Percentiles rank a stretch among this genome's conserved stretches.
phyloP scores from a whole-genome alignment of 2,329 filamentous ascomycete genomes.

The Fusarium burgessii region DNA sequence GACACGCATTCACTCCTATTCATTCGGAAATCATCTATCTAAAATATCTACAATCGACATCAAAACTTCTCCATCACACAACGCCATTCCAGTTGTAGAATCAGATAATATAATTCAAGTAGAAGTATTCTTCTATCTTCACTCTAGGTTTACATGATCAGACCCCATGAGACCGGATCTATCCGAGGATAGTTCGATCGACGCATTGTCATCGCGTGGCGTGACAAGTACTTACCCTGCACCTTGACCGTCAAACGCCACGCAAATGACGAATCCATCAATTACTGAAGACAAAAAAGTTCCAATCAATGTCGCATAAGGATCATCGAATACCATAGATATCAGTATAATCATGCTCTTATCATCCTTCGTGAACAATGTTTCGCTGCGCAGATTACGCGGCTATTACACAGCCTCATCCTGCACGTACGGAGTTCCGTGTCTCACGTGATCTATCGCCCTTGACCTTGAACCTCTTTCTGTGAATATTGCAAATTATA shows the following conservation, averaged over 20 bases:
- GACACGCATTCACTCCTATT: too few relatives aligned
- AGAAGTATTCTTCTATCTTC: too few relatives aligned
- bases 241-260: neutral
- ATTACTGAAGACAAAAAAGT: too few relatives aligned
- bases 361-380: neutral
- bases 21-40: too few relatives aligned
- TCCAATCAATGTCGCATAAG: rapidly evolving
- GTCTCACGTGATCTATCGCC: neutral
- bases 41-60: too few relatives aligned
- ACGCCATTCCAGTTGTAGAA: too few relatives aligned
- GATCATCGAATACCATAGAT: rapidly evolving
- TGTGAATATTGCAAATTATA: neutral
- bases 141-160: rapidly evolving
- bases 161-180: neutral
- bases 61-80: too few relatives aligned
- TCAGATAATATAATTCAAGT: too few relatives aligned
- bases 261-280: neutral
- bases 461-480: neutral
- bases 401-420: slow-evolving; percentile 14
- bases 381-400: slow-evolving; percentile 1
- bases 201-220: neutral
- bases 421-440: slow-evolving; percentile 4
- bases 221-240: neutral
- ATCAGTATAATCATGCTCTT: neutral
- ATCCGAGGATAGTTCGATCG: neutral